phyloP scores from a whole-genome alignment of 2,329 filamentous ascomycete genomes.

The Sarocladium oryzae region DNA sequence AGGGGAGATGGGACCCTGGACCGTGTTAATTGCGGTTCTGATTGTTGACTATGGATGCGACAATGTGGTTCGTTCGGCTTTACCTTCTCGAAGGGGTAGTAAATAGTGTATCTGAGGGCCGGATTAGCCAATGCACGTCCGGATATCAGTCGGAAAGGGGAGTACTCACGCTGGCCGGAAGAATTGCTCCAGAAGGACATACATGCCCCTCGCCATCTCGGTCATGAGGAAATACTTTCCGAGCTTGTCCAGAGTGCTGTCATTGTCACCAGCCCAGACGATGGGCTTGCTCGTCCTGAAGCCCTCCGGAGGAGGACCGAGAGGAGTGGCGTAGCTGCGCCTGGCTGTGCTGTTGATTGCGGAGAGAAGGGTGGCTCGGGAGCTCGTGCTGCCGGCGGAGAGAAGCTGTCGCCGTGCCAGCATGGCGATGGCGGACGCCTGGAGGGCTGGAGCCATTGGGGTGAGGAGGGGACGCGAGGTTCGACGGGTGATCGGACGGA shows the following conservation, averaged over 20 bases:
- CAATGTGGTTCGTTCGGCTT: constrained; percentile 8
- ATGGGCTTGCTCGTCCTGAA: constrained; percentile 71
- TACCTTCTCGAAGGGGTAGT: constrained; percentile 96
- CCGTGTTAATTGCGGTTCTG: constrained; percentile 15
- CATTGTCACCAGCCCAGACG: constrained; percentile 74
- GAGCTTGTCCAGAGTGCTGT: constrained; percentile 72
- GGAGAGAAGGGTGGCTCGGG: background rate
- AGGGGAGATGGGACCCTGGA: constrained; percentile 85
- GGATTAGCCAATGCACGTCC: background rate
- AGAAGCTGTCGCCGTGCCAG: constrained; percentile 8
- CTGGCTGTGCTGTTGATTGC: background rate
- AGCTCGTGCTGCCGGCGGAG: constrained; percentile 1
- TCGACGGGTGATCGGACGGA: background rate
- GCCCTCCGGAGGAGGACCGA: constrained; percentile 69
- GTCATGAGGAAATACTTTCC: constrained; percentile 93
- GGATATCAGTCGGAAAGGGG: background rate
- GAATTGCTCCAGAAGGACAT: constrained; percentile 94
- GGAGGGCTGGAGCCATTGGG: constrained; percentile 10
- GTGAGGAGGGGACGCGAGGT: background rate
- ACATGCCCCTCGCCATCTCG: constrained; percentile 97
- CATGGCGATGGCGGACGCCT: constrained; percentile 7
- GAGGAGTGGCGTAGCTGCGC: constrained; percentile 58
- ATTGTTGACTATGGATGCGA: background rate
- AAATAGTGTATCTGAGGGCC: constrained; percentile 79
- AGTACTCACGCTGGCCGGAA: constrained; percentile 88